These are phyloP conservation scores for Phytopythium chamaehyphon DNA, from an alignment of 352 stramenopile genomes.

Conservation along the genomic window DNA sequence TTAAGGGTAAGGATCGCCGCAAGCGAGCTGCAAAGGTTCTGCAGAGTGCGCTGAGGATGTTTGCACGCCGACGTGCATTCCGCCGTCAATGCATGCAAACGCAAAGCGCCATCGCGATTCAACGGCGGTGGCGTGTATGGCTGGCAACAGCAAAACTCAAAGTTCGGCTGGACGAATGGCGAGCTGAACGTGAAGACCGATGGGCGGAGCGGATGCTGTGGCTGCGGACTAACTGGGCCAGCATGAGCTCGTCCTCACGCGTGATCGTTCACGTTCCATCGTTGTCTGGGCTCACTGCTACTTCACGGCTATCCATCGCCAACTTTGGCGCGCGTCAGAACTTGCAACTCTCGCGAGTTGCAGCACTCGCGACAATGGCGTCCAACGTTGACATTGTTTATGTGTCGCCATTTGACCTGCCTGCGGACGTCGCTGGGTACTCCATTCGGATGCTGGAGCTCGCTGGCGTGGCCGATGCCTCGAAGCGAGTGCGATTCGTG, in stretches of 20 bases:
- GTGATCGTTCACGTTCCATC: slow-evolving; percentile 83
- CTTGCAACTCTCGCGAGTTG: slow-evolving; percentile 75
- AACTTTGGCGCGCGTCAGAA: slow-evolving; percentile 80
- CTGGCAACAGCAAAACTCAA: slow-evolving; percentile 30
- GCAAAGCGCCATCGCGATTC: slow-evolving; percentile 49
- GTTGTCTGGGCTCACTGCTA: slow-evolving; percentile 61
- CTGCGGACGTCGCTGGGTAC: slow-evolving; percentile 73
- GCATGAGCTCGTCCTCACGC: slow-evolving; percentile 31
- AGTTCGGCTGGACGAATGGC: slow-evolving; percentile 30
- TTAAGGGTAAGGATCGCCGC: slow-evolving; percentile 68
- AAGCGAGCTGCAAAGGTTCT: slow-evolving; percentile 62
- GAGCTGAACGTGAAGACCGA: slow-evolving; percentile 26
- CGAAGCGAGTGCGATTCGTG: slow-evolving; percentile 71
- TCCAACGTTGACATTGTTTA: slow-evolving; percentile 86
- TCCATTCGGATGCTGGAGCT: slow-evolving; percentile 85
- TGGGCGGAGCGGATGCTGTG: slow-evolving; percentile 49
- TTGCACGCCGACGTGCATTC: slow-evolving; percentile 38
- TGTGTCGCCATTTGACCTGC: slow-evolving; percentile 78
- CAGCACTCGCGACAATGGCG: slow-evolving; percentile 51
- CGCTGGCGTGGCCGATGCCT: slow-evolving; percentile 46
- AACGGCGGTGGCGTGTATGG: slow-evolving; percentile 56
- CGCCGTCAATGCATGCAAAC: slow-evolving; percentile 29
- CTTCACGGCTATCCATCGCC: slow-evolving; percentile 50
- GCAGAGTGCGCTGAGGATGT: slow-evolving; percentile 72
- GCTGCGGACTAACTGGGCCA: slow-evolving; percentile 50